Percentiles rank a stretch among this genome's conserved stretches.
phyloP scores from a whole-genome alignment of 2,329 filamentous ascomycete species.

The Xylariomycetidae sp. region DNA sequence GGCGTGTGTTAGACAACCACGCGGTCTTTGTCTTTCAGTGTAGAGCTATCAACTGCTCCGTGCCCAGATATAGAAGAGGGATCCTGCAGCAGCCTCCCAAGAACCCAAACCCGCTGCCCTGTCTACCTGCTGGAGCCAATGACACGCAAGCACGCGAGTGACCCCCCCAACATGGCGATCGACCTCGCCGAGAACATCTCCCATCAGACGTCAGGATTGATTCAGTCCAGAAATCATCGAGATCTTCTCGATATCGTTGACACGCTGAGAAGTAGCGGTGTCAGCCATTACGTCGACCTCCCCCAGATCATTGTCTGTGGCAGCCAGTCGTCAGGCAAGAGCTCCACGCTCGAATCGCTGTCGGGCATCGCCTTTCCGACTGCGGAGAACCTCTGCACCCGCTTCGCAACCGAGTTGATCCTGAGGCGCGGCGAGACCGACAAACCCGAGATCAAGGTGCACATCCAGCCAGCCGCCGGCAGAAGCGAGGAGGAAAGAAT shows the following conservation, averaged over 20 bases:
- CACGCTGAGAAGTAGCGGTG: constrained; percentile 28
- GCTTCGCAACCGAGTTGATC: constrained; percentile 58
- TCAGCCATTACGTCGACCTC: constrained; percentile 30
- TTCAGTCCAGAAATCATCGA: constrained; percentile 8
- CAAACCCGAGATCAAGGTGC: constrained; percentile 15
- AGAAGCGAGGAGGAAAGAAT: constrained; percentile 22
- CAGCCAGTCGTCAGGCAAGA: constrained; percentile 52
- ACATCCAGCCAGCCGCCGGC: constrained; percentile 27
- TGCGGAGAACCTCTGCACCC: constrained; percentile 54
- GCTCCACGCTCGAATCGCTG: constrained; percentile 52
- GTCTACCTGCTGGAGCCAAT: no score
- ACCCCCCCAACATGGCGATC: no score
- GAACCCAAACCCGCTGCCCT: no score
- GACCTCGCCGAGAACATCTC: no score
- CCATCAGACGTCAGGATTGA: no score
- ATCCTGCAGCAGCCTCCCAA: no score
- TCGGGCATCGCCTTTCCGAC: constrained; percentile 55
- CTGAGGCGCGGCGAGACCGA: constrained; percentile 37
- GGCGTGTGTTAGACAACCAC: no score
- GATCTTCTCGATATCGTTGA: constrained; percentile 33
- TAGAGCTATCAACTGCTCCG: no score
- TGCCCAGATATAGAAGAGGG: no score
- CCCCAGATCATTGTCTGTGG: constrained; percentile 45
- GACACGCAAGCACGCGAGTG: no score
- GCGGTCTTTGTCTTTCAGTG: no score